Conservation (phyloP, 2,329 filamentous ascomycete species). For the Pseudocercospora macadamiae region DNA sequence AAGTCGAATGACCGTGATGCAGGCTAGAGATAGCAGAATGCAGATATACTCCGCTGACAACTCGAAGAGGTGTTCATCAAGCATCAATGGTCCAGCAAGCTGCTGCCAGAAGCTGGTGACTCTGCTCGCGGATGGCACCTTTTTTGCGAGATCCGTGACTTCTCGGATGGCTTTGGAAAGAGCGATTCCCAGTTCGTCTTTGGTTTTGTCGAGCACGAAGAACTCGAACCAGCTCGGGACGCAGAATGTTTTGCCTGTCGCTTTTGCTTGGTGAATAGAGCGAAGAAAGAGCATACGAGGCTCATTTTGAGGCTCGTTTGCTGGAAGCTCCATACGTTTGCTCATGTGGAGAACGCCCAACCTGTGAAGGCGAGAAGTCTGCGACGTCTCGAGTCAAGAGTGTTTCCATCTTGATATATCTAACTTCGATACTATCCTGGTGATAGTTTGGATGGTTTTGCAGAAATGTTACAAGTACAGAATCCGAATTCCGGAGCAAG, state of each 20-base stretch:
- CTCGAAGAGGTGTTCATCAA: not conserved
- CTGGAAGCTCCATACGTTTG: constrained; percentile 2
- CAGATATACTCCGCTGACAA: not conserved
- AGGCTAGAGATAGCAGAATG: not conserved
- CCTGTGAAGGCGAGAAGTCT: not conserved
- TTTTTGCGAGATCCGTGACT: not conserved
- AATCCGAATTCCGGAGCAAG: not conserved
- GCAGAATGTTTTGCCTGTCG: not conserved
- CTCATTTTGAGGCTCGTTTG: constrained; percentile 6
- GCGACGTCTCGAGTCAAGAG: not conserved
- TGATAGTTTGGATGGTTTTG: not conserved
- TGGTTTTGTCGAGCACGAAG: not conserved
- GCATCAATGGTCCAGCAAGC: not conserved
- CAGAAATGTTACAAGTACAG: not conserved
- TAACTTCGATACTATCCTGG: constrained; percentile 1
- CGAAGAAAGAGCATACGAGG: constrained; percentile 3
- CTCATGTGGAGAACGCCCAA: not conserved
- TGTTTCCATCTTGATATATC: not conserved
- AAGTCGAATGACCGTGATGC: not conserved
- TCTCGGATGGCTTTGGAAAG: not conserved
- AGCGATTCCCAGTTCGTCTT: not conserved
- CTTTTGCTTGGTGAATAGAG: constrained; percentile 3
- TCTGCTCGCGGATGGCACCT: not conserved
- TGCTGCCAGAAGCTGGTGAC: not conserved
- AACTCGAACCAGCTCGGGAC: constrained; percentile 3